These are phyloP conservation scores for Tephrocybe sp. DNA, from an alignment of 768 basidiomycete species.

Conservation along the genomic window DNA sequence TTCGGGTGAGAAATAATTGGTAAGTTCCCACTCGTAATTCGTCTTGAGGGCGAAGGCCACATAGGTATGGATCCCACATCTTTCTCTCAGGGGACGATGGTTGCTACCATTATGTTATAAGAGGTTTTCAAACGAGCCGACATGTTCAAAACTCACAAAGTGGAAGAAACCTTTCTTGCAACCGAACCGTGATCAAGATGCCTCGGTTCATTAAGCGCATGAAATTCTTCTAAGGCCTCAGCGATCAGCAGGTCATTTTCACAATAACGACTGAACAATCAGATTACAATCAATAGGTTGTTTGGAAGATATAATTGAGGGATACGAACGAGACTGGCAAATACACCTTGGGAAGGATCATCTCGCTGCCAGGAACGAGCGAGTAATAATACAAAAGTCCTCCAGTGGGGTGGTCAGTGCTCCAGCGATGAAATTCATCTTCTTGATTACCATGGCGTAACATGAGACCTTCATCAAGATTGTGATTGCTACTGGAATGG, in stretches of 20 bases:
- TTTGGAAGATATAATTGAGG: background rate
- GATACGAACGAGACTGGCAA: constrained; percentile 30
- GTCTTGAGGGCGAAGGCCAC: constrained; percentile 31
- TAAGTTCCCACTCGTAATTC: constrained; percentile 29
- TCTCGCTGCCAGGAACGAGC: constrained; percentile 24
- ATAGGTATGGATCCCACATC: constrained; percentile 30
- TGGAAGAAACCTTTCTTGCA: constrained; percentile 23
- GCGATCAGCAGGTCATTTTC: constrained; percentile 24
- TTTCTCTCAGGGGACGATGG: constrained; percentile 23
- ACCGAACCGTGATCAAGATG: constrained; percentile 26
- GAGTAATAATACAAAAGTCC: constrained; percentile 32
- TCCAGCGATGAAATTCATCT: constrained; percentile 8
- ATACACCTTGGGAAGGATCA: constrained; percentile 31
- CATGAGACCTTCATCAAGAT: constrained; percentile 19
- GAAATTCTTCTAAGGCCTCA: constrained; percentile 28
- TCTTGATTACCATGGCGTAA: constrained; percentile 3
- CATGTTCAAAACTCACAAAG: constrained; percentile 25
- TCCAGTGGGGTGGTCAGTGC: constrained; percentile 24
- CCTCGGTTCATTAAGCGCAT: constrained; percentile 15
- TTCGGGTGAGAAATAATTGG: constrained; percentile 33
- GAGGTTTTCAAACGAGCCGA: background rate
- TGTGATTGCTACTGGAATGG: constrained; percentile 19
- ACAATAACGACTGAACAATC: constrained; percentile 26
- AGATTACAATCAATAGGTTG: background rate
- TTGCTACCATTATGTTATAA: constrained; percentile 18